Base-by-base conservation (phyloP, 2,329 filamentous ascomycete species). In the Calonectria henricotiae region DNA sequence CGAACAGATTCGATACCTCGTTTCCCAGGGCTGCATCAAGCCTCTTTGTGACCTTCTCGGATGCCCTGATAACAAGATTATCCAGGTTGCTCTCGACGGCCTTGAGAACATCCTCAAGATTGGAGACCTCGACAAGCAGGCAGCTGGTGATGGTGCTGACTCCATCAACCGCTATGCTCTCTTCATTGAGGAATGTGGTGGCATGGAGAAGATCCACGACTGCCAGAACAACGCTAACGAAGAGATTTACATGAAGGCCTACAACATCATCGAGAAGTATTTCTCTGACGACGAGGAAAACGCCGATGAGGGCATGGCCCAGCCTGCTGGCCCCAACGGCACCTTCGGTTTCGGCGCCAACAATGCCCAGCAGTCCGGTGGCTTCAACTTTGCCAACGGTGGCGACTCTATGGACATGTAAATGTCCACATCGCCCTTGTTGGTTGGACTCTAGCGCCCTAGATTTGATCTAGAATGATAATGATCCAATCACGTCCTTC, bases 171-270 rank as follows among this genome's bases (percentile, higher is more conserved):
- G 94, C 75, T 99, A 97, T 80, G 96, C 96, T 55, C 90, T 99
- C 74, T 98, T 97, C 85, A 99, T 99, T 76, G 96, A 99, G 86
- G 96, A 99, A 85, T 97, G 95, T 77, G 94, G 95, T 80, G 96
- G 96, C 76, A 99, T 99, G 96, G 96, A 98, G 88, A 98, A 98
- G 92, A 98, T 99, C 78, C 96, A 99, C 86, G 96, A 98, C 79
- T 98, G 96, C 90, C 96, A 99, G 88, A 98, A 97, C 88, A 99
- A 99, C 80, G 96, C 96, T 87, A 99, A 99, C 86, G 96, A 99
- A 86, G 96, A 99, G 86, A 99, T 99, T 78, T 99, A 99, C 89
- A 98, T 99, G 96, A 99, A 99, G 91, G 96, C 96, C 0, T 99
- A 98, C 89, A 98, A 97, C 89, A 99, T 99, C 85, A 99, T 99